Evolutionary conservation across 2,329 filamentous ascomycete species (phyloP), one percentile per base, ranked within the genome.

Genomic region (Aspergillus nomiae): DNA sequence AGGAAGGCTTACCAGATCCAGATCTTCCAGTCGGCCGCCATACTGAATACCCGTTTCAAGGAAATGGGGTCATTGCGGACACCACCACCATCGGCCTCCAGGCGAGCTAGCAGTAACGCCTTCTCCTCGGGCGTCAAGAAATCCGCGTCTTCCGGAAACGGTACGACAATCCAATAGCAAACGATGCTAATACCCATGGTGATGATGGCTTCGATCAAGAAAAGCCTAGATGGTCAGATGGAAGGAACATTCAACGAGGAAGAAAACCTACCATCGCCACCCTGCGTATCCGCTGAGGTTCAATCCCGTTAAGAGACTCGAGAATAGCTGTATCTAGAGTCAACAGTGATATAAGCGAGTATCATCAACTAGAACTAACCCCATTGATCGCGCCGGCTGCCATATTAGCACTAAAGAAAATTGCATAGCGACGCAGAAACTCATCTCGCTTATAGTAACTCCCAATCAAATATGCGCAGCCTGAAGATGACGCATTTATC

Each of bases 1-100:
- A 10, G 1, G 1, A 56, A 21, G 4, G 73, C 75, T 41, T 74
- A 59, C 61, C 64, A 63, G 28, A 67, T 63, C 45, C 61, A 67
- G 24, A 67, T 66, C 60, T 67, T 67, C 58, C 62, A 65, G 54
- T 67, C 65, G 2, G 53, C 30, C 3, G 61, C 58, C 61, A 60
- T 60, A n/a, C 48, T 58, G 12, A 61, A 1, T 8, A 61, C 55
- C 5, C 54, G 59, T 32, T 50, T 48, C 12, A 61, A 57, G 0
- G 59, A 61, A 24, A 61, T 61, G 2, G 59, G 59, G 32, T 61
- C 59, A 26, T 53, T 48, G 19, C 59, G 59, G 19, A 58, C 46
- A 10, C 57, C 38, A 45, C 58, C 58, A 2, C 54, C 58, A 45
- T 67, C 65, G 32, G 62, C 62, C 19, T 63, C 58, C 19, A 67